Conservation (phyloP, 192 early-diverging fungal species). For the Backusella australiensis region DNA sequence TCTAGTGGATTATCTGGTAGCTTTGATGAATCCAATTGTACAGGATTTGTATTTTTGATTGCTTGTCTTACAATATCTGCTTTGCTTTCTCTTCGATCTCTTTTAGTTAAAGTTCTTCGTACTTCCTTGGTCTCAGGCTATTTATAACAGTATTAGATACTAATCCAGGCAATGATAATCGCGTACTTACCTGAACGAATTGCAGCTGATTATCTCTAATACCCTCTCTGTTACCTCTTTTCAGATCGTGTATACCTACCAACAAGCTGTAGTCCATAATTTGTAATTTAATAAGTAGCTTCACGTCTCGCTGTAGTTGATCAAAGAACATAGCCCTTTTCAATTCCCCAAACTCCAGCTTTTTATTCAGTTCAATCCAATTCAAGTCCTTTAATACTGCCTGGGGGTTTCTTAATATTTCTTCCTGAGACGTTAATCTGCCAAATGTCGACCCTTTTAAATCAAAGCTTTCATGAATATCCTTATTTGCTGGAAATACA, state of each 20-base stretch:
- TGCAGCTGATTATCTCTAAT: conserved; percentile 88
- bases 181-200: conserved; percentile 63
- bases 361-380: conserved; percentile 74
- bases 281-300: conserved; percentile 67
- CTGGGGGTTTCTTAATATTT: conserved; percentile 72
- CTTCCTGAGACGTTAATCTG: conserved; percentile 73
- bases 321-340: conserved; percentile 75
- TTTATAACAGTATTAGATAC: neutral
- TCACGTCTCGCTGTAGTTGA: conserved; percentile 86
- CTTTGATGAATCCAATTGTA: conserved; percentile 55
- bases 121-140: neutral
- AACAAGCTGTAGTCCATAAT: conserved; percentile 99
- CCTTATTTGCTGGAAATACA: conserved; percentile 94
- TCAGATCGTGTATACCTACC: conserved; percentile 86
- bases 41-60: conserved; percentile 51
- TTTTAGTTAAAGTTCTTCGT: neutral
- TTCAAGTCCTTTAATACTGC: conserved; percentile 96
- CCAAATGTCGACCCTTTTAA: conserved; percentile 93
- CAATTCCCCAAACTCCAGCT: conserved; percentile 77
- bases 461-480: conserved; percentile 96
- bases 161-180: neutral
- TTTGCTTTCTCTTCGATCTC: conserved; percentile 35
- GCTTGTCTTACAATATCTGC: conserved; percentile 52
- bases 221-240: conserved; percentile 83
- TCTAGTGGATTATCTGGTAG: conserved; percentile 57